Evolutionary conservation across 495 filamentous ascomycete genomes (phyloP).

Genomic region (Aspergillus heteromorphus): DNA sequence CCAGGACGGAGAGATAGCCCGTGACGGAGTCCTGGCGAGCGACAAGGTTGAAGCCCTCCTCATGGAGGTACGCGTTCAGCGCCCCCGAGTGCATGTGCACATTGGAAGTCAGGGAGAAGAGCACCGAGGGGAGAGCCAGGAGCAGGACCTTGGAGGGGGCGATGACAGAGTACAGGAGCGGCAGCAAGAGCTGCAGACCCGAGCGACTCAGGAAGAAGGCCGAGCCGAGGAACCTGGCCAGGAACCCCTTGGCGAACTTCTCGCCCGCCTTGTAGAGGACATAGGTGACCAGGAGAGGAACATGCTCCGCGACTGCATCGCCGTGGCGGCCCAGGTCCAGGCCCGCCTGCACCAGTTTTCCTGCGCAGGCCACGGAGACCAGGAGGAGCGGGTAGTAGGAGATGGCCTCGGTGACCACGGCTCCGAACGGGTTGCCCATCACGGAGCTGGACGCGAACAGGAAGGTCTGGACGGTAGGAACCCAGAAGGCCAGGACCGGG

Average conservation of each 20-base stretch:
- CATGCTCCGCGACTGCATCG: conserved; percentile 49
- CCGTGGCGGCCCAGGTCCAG: conserved; percentile 51
- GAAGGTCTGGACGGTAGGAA: conserved; percentile 64
- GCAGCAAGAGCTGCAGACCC: conserved; percentile 64
- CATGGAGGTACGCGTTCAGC: conserved; percentile 58
- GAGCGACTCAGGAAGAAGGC: conserved; percentile 61
- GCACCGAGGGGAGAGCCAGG: conserved; percentile 59
- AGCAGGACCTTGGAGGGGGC: conserved; percentile 63
- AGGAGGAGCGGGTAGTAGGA: conserved; percentile 71
- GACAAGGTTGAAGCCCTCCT: conserved; percentile 52
- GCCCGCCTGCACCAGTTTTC: conserved; percentile 54
- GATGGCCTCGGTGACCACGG: conserved; percentile 64
- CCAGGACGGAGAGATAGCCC: conserved; percentile 86
- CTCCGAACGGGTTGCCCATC: conserved; percentile 65
- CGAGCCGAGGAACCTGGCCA: conserved; percentile 55
- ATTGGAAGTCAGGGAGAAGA: conserved; percentile 67
- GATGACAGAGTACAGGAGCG: conserved; percentile 54
- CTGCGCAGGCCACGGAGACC: conserved; percentile 59
- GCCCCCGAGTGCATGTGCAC: conserved; percentile 57
- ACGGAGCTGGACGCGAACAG: conserved; percentile 57
- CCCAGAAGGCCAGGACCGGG: conserved; percentile 67
- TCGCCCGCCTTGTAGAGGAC: conserved; percentile 58
- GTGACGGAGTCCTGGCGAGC: conserved; percentile 79
- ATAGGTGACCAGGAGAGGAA: conserved; percentile 58
- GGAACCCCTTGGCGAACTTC: conserved; percentile 39